A percentile compares a stretch with the other conserved stretches of the same genome.
phyloP scores from a whole-genome alignment of 2,329 filamentous ascomycete species.

The Chrysosporium queenslandicum region DNA sequence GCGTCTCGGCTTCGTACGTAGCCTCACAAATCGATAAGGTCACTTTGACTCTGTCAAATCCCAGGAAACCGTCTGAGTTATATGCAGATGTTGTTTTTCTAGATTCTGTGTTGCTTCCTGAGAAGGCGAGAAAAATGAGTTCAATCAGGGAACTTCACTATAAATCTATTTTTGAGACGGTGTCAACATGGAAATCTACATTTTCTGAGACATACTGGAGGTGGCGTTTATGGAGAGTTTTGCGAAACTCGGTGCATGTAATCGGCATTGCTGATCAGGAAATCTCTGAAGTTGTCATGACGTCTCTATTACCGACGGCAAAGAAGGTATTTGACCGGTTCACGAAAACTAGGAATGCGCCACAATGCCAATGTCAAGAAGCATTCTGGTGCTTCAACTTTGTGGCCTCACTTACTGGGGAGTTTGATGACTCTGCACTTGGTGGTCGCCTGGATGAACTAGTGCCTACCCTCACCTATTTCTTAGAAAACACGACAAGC shows the following conservation, averaged over 20 bases:
- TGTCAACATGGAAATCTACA: conserved; percentile 24
- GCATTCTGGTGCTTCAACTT: conserved; percentile 32
- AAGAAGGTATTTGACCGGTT: conserved; percentile 25
- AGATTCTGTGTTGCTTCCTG: conserved; percentile 28
- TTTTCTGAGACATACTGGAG: conserved; percentile 29
- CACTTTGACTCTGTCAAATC: neutral
- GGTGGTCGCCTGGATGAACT: conserved; percentile 22
- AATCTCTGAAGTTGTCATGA: conserved; percentile 18
- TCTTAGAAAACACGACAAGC: conserved; percentile 20
- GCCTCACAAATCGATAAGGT: conserved; percentile 23
- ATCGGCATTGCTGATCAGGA: conserved; percentile 19
- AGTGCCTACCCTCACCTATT: neutral
- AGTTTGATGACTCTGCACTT: conserved; percentile 17
- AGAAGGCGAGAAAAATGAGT: conserved; percentile 18
- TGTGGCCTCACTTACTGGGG: conserved; percentile 22
- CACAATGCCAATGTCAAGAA: conserved; percentile 24
- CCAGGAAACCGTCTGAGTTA: conserved; percentile 19
- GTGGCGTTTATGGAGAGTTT: conserved; percentile 35
- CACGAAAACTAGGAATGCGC: conserved; percentile 19
- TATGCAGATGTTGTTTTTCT: conserved; percentile 31
- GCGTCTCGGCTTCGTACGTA: conserved; percentile 25
- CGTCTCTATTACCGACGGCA: conserved; percentile 24
- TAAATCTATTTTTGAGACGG: conserved; percentile 1
- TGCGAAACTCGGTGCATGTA: conserved; percentile 27
- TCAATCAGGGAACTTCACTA: neutral